Evolutionary conservation across 495 filamentous ascomycete genomes (phyloP), one percentile per base, ranked within the genome.

Genomic region (Cenococcum geophilum): DNA sequence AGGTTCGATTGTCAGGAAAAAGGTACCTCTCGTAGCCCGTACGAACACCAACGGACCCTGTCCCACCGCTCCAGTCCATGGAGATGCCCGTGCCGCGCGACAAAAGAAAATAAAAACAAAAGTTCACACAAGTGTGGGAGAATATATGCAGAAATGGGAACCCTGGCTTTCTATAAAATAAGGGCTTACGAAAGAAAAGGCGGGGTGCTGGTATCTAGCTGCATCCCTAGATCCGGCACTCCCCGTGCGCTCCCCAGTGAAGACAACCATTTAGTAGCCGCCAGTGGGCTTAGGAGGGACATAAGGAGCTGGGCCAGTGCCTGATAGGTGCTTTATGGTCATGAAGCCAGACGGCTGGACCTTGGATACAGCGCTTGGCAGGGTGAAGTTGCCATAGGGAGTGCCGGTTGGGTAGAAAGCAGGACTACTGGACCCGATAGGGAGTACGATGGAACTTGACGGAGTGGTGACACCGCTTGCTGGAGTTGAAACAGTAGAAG

Each of bases 361-460:
- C 40, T 45, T 45, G 22, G 25, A 52, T 9, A 27, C 49, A 23
- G 21, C 22, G 48, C 48, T 52, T 5, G 49, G 49, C n/a, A n/a
- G 3, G 25, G 49, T 52, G 18, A 18, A 18, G 21, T 52, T 52
- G 22, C 49, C 49, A 20, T 52, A 52, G 1, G 49, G 49, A 16
- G 49, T 20, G 58, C 47, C 34, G 20, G 63, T 25, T 8, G 65
- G 61, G 55, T 64, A 68, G 20, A 61, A 57, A 37, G 53, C 23
- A 25, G 36, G 11, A 52, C 20, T 32, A 25, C 25, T 56, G 10
- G 53, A 23, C 11, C 1, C 14, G 20, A 48, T 47, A 32, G 55
- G 6, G 32, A 53, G 12, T 21, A 47, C 27, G 11, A 52, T 1
- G 12, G 49, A 25, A 20, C 49, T 52, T 18, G 21, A 52, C 49